Evolutionary conservation across 345 rosid species (phyloP).

Genomic region (Camelina laxa): DNA sequence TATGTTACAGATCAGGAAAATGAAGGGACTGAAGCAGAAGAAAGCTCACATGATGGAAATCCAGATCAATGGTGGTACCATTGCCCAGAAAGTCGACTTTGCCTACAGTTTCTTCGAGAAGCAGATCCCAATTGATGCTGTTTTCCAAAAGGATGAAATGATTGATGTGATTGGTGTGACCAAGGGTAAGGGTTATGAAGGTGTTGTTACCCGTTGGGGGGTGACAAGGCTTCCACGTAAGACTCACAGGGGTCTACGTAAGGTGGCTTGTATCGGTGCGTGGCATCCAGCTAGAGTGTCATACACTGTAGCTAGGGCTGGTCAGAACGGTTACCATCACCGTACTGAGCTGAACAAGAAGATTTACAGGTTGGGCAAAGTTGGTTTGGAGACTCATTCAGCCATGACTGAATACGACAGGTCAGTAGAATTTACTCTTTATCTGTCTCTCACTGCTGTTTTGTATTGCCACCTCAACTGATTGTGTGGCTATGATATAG

Average conservation of each 20-base stretch:
- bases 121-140: conserved; percentile 73
- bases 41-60: conserved; percentile 89
- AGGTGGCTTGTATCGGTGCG: conserved; percentile 94
- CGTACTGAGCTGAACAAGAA: conserved; percentile 91
- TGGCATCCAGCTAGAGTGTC: conserved; percentile 98
- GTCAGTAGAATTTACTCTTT: conserved; percentile 34
- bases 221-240: conserved; percentile 89
- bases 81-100: conserved; percentile 79
- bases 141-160: conserved; percentile 90
- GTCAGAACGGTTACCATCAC: conserved; percentile 91
- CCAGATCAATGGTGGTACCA: conserved; percentile 80
- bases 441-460: background rate
- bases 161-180: conserved; percentile 85
- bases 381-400: conserved; percentile 66
- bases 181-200: conserved; percentile 88
- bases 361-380: conserved; percentile 76
- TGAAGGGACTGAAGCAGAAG: conserved; percentile 91
- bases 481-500: conserved; percentile 49
- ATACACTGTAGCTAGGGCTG: conserved; percentile 90
- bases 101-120: conserved; percentile 86
- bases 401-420: conserved; percentile 82
- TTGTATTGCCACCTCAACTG: background rate
- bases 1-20: conserved; percentile 66
- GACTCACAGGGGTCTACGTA: conserved; percentile 88
- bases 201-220: conserved; percentile 94